Conservation (phyloP, 129 eudicot genomes). For the Dittrichia graveolens region DNA sequence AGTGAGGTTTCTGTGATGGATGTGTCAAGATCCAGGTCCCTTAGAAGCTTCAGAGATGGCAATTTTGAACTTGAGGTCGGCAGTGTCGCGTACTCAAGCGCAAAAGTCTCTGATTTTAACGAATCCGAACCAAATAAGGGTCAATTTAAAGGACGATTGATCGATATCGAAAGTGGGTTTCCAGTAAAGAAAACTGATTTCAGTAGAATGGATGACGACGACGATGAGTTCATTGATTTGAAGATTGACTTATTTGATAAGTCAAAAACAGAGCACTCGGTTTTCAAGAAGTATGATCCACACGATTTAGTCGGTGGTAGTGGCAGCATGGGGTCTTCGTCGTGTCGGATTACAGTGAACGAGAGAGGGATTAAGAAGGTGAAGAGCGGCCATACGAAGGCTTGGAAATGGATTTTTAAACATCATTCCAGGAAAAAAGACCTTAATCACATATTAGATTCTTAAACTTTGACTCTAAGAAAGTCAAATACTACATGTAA, state of each 20-base stretch:
- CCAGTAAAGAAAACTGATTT: slow-evolving; percentile 57
- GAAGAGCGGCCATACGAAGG: slow-evolving; percentile 52
- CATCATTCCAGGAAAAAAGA: slow-evolving; percentile 53
- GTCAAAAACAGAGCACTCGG: slow-evolving; percentile 46
- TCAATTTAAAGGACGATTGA: slow-evolving; percentile 34
- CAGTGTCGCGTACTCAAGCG: slow-evolving; percentile 56
- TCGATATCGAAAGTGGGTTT: slow-evolving; percentile 36
- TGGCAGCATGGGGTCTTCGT: slow-evolving; percentile 41
- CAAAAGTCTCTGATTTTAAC: slow-evolving; percentile 68
- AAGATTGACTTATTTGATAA: slow-evolving; percentile 54
- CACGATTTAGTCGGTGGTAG: slow-evolving; percentile 2
- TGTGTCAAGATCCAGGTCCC: slow-evolving; percentile 74
- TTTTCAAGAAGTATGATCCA: slow-evolving; percentile 30
- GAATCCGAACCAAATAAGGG: slow-evolving; percentile 53
- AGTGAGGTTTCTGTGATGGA: slow-evolving; percentile 48
- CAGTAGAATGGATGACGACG: slow-evolving; percentile 58
- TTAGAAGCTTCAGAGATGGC: slow-evolving; percentile 70
- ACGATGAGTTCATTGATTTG: slow-evolving; percentile 79
- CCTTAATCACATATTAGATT: slow-evolving; percentile 31
- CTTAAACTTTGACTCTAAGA: slow-evolving; percentile 38
- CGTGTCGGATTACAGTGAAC: slow-evolving; percentile 54
- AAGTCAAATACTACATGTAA: slow-evolving; percentile 22
- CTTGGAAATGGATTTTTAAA: slow-evolving; percentile 72
- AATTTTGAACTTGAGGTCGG: slow-evolving; percentile 43
- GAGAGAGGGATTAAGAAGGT: slow-evolving; percentile 61